These are phyloP conservation scores for Ogataea wickerhamii DNA, from an alignment of 805 yeast species.

Conservation along the genomic window DNA sequence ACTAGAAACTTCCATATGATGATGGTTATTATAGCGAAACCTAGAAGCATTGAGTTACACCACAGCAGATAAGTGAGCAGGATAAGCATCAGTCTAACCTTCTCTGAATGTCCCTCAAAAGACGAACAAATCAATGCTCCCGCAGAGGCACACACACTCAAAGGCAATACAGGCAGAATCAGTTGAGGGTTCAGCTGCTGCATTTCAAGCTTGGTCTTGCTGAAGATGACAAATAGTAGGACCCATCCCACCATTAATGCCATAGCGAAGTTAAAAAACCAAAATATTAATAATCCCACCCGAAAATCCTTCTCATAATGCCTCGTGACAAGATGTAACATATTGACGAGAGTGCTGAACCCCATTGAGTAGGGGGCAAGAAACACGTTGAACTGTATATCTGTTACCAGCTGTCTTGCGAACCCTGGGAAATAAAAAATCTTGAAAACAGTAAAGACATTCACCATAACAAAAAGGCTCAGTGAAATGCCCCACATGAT, in stretches of 20 bases:
- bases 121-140: conserved; percentile 52
- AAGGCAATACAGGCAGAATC: conserved; percentile 71
- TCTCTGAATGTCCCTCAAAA: conserved; percentile 35
- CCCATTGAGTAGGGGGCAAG: conserved; percentile 87
- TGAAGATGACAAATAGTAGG: conserved; percentile 46
- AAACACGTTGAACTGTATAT: conserved; percentile 51
- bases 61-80: conserved; percentile 55
- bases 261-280: conserved; percentile 63
- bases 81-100: conserved; percentile 49
- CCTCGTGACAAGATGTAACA: conserved; percentile 41
- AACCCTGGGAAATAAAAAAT: conserved; percentile 28
- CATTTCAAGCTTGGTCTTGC: conserved; percentile 33
- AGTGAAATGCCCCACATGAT: conserved; percentile 51
- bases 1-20: conserved; percentile 58
- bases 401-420: conserved; percentile 30
- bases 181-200: conserved; percentile 49
- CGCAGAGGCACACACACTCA: conserved; percentile 66
- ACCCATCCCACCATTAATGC: conserved; percentile 59
- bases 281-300: conserved; percentile 46
- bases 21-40: conserved; percentile 51
- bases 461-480: conserved; percentile 40
- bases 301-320: conserved; percentile 28
- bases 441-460: conserved; percentile 35
- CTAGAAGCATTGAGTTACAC: conserved; percentile 66
- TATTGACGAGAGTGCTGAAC: conserved; percentile 57